Base-by-base conservation (phyloP, 129 eudicot species). In the Helichrysum umbraculigerum region DNA sequence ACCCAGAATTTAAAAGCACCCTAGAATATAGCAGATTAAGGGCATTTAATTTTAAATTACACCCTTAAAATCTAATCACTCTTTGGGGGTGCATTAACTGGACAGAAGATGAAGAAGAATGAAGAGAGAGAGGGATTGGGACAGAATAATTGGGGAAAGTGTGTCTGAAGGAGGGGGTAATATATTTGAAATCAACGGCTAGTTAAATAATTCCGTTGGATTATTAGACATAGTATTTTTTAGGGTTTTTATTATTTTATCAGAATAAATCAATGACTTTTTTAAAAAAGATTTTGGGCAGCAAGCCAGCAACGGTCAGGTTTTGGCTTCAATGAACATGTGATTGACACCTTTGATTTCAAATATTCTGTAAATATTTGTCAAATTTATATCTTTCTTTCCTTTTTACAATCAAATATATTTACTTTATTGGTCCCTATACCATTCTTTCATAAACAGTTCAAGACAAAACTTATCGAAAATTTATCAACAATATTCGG, bases 141-240 rank as follows among this genome's bases (percentile, higher is more conserved):
- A 78, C 37, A 47, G 54, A 60, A 71, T 32, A 71, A 78, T 47
- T 21, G 83, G 50, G 78, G 68, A 57, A 68, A 67, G 74, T 67
- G 80, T 76, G 79, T 80, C 83, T 57, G 79, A 80, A 80, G 22
- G 19, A 70, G 83, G 83, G 17, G 83, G 83, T 66, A 66, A 73
- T 80, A 80, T 74, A 80, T 80, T 80, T 80, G 83, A 80, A 80
- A 74, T 68, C 79, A 80, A 80, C 83, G 83, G 83, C 83, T 80
- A 80, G 79, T 80, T 58, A 80, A 80, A 80, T 80, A 73, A 52
- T 73, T 52, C 83, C 83, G 83, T 80, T 80, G 83, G 83, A 80
- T 67, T 54, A 47, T 47, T 56, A 73, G 33, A 71, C 71, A 56
- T 11, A 14, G n/a, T 47, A 44, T 2, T 42, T 42, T 41, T 10